Base-by-base conservation (phyloP, 2,329 filamentous ascomycete species). In the Paraphaeosphaeria minitans region DNA sequence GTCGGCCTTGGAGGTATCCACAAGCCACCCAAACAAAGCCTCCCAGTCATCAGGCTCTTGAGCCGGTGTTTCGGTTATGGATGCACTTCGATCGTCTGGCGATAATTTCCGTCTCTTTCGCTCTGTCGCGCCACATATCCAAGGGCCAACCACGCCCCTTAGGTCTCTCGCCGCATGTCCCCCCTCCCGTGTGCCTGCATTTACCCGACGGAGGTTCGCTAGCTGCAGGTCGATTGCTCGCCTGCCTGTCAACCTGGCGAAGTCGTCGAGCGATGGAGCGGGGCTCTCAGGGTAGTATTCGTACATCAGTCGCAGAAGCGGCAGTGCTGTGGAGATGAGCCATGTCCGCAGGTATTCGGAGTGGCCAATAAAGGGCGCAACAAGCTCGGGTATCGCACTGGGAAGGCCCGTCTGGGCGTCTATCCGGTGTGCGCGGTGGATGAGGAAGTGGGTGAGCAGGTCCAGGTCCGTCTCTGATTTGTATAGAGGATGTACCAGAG, bases 371-470 rank as follows among this genome's bases (percentile, higher is more conserved):
- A 93, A 93, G 0, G 90, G 90, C 22, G 82, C 79, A 19, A 93
- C 78, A 31, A 94, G 80, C n/a, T 83, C 81, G 0, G 88, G 87
- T 1, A 93, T 73, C 63, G 90, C 83, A n/a, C 83, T 81, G 21
- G 93, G 79, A 60, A 92, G 78, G n/a, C 91, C 90, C 1, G 89
- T 88, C 72, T 90, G 85, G 53, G 85, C 79, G 69, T 93, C 90
- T 61, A 94, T 87, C 39, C 84, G 84, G 67, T 89, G 84, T 6
- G 89, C 83, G 58, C 90, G 84, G 62, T 87, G 85, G 50, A 91
- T 81, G 6, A 94, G 75, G 70, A 93, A 94, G 2, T 82, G 78
- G 7, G 83, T 83, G 8, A 91, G 71, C 1, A 80, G 70, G 60
- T 92, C 88, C 12, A 83, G 72, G 1, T 82, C 78, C 14, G 79